Percentiles rank a stretch among this genome's conserved stretches.
phyloP scores from a whole-genome alignment of 1,284 basidiomycete species.

The Tilletia walkeri region DNA sequence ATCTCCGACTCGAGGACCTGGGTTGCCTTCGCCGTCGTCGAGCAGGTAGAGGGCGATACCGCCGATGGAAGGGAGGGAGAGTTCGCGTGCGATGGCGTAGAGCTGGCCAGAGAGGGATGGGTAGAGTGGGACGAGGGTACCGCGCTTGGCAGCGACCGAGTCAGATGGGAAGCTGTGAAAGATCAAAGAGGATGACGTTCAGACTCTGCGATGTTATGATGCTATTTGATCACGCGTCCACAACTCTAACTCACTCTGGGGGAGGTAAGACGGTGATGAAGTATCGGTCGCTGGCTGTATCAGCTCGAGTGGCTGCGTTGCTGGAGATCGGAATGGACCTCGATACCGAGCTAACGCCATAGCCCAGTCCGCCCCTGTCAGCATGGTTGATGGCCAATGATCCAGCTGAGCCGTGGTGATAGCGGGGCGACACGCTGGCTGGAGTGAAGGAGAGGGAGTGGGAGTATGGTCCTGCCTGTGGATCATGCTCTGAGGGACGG shows the following conservation, averaged over 20 bases:
- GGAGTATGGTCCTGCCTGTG: constrained; percentile 1
- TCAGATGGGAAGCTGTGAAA: constrained; percentile 26
- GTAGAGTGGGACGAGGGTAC: constrained; percentile 49
- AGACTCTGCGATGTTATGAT: background rate
- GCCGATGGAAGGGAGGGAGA: constrained; percentile 49
- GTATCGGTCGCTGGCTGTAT: constrained; percentile 20
- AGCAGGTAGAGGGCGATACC: constrained; percentile 47
- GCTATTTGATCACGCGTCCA: too few species aligned
- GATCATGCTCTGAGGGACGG: background rate
- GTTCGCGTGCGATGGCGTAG: constrained; percentile 53
- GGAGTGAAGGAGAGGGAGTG: constrained; percentile 14
- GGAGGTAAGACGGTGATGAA: constrained; percentile 45
- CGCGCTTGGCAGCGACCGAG: constrained; percentile 31
- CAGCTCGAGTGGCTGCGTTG: background rate
- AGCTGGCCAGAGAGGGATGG: constrained; percentile 52
- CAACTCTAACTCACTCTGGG: constrained; percentile 20
- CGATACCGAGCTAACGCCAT: too few species aligned
- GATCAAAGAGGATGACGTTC: background rate
- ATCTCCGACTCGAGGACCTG: constrained; percentile 50
- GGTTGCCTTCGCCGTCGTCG: constrained; percentile 47
- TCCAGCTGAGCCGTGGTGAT: background rate
- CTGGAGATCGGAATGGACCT: background rate
- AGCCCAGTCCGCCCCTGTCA: background rate
- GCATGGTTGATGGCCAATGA: constrained; percentile 1
- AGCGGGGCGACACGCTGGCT: constrained; percentile 2